Conservation (phyloP, 108 stramenopile genomes). For the Fragilariopsis cylindrus region DNA sequence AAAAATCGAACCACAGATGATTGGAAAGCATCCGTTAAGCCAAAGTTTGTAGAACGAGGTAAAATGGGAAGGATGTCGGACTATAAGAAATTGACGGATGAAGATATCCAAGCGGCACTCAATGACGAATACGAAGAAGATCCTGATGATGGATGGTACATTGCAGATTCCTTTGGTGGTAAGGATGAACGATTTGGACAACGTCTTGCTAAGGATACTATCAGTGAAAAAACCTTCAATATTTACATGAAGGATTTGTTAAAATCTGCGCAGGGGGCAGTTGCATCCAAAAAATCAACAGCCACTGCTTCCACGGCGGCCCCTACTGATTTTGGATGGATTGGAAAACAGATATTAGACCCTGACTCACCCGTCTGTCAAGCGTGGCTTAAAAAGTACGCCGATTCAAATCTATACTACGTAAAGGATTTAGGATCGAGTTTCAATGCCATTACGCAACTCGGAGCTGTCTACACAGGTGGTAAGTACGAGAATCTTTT, state of each 20-base stretch:
- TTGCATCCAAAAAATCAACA: not conserved
- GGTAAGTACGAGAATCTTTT: conserved; percentile 87
- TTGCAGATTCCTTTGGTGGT: conserved; percentile 84
- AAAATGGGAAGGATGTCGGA: conserved; percentile 88
- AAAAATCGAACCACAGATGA: conserved; percentile 69
- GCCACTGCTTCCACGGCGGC: conserved; percentile 6
- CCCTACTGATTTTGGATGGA: conserved; percentile 45
- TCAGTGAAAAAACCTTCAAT: conserved; percentile 65
- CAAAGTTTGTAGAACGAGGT: conserved; percentile 79
- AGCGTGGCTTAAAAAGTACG: conserved; percentile 81
- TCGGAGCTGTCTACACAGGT: conserved; percentile 84
- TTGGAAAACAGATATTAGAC: conserved; percentile 39
- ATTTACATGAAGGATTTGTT: conserved; percentile 53
- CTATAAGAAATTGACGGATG: conserved; percentile 75
- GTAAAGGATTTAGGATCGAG: conserved; percentile 77
- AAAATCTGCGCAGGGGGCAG: conserved; percentile 7
- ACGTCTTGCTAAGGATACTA: conserved; percentile 47
- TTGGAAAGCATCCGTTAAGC: conserved; percentile 70
- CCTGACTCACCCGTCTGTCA: conserved; percentile 58
- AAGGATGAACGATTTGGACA: conserved; percentile 77
- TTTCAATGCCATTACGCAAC: conserved; percentile 80
- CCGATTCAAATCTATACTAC: conserved; percentile 64
- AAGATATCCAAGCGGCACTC: conserved; percentile 69
- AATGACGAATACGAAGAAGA: conserved; percentile 60
- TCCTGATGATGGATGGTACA: conserved; percentile 87